Evolutionary conservation across 768 basidiomycete genomes (phyloP), one percentile per base, ranked within the genome.

Genomic region (Termitomyces sp.): DNA sequence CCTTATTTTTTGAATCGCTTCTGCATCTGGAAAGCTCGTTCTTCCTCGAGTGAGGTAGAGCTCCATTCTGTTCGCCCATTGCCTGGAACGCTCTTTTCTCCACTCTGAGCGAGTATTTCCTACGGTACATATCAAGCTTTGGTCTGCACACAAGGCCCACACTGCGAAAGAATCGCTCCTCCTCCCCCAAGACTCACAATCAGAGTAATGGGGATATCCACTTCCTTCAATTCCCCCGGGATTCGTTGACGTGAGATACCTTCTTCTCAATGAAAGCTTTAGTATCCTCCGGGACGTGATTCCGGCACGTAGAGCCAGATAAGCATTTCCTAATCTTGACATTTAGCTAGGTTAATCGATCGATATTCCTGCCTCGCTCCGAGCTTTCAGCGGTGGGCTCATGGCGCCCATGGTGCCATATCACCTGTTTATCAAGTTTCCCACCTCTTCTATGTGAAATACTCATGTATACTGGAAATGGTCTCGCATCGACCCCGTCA

Each of bases 31-130:
- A 26, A 38, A 57, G 38, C 35, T 48, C 55, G 52, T 48, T 59
- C 36, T 48, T 40, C 53, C 57, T 57, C 58, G 56, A 63, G 46
- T 18, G 28, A 26, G 18, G 46, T 40, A n/a, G 1, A 16, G 10
- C 20, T 40, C 14, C 36, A 33, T 7, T 9, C 4, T 52, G 38
- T 51, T 35, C 54, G 48, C 63, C 5, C 48, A 48, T 47, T 54
- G 46, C 59, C 9, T 26, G 18, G 13, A 38, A 26, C 14, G 32
- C 50, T 44, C 38, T 44, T 46, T 28, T 45, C 28, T 44, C 43
- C 26, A 38, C 45, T 60, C 59, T 52, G 45, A 58, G 61, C 14
- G n/a, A 35, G 14, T 62, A 53, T 50, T 64, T 62, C 63, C 63
- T 64, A 62, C 63, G 56, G 35, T 64, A 46, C 33, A 16, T 35